Evolutionary conservation across 1,284 basidiomycete genomes (phyloP).

Genomic region (Violaceomyces palustris): DNA sequence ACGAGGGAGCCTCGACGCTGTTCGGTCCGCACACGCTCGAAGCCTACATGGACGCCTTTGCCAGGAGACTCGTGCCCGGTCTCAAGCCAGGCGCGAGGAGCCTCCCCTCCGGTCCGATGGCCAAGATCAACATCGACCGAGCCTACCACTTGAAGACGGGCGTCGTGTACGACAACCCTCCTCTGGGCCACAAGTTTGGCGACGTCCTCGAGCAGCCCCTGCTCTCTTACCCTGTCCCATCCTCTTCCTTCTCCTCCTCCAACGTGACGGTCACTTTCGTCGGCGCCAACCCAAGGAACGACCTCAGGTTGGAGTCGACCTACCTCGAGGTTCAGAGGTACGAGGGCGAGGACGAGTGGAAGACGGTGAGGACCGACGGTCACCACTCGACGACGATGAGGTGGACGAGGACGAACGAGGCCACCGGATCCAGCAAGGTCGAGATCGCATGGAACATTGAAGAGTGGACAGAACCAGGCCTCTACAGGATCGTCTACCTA

Average conservation of each 20-base stretch:
- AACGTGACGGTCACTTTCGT: conserved; percentile 66
- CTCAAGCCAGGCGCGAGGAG: conserved; percentile 56
- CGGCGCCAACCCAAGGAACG: conserved; percentile 75
- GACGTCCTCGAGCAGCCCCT: conserved; percentile 64
- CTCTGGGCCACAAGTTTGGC: conserved; percentile 63
- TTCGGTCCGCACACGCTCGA: conserved; percentile 75
- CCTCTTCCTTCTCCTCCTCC: conserved; percentile 54
- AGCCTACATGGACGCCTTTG: conserved; percentile 72
- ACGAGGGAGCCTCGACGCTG: conserved; percentile 75
- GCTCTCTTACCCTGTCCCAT: conserved; percentile 58
- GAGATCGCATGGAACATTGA: conserved; percentile 34
- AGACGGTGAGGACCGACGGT: conserved; percentile 65
- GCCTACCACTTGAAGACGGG: conserved; percentile 57
- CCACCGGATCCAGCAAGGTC: conserved; percentile 16
- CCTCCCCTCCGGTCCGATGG: conserved; percentile 64
- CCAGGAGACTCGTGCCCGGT: conserved; percentile 32
- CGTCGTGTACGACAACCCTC: conserved; percentile 30
- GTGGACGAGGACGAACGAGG: conserved; percentile 57
- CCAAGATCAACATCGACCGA: conserved; percentile 63
- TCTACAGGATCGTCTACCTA: conserved; percentile 67
- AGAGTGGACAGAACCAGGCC: conserved; percentile 59
- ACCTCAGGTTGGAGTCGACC: conserved; percentile 68
- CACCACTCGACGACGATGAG: conserved; percentile 71
- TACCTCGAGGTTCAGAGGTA: conserved; percentile 67
- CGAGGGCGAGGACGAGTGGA: conserved; percentile 57